Base-by-base conservation (phyloP, 768 basidiomycete genomes). In the Galerina marginata region DNA sequence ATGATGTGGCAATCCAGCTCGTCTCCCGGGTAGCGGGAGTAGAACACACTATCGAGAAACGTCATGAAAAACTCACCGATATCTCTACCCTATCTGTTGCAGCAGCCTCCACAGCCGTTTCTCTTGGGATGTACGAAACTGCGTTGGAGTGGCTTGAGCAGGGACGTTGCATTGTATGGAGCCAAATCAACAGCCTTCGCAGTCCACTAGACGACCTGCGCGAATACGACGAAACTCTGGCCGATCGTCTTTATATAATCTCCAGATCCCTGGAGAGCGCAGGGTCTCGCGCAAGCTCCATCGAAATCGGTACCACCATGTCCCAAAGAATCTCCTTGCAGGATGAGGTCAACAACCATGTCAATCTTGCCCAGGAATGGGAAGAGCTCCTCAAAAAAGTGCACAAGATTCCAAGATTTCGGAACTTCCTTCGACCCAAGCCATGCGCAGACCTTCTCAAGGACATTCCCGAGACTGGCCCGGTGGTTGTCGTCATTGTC, bases 401-500 rank as follows among this genome's bases (percentile, higher is more conserved):
- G 16, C 62, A 58, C 5, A 16, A 10, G 7, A 47, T 70, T 36
- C 64, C 62, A 11, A 72, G 68, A 9, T 75, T 77, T 56, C 54
- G 68, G n/a, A 54, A 68, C 15, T 78, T 77, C 56, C 65, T 78
- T 44, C 52, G 40, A 9, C 71, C 73, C 1, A 42, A 44, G 14
- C 56, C 62, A 23, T 64, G 65, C 36, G 62, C 66, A 23, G 42
- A 59, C 12, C 51, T 76, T 12, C 64, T 59, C 23, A 46, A 20
- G 2, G 63, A 68, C 38, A 67, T 76, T 2, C 54, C 54, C n/a
- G 5, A 50, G 0, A 66, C 57, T 1, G 77, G 76, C 7, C 74
- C 74, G 4, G 70, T 77, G 14, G 70, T 79, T 25, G 51, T 81
- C 11, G 65, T 81, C 49, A 81, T 79, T 40, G 57, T 70, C 15